Conservation (phyloP, 768 basidiomycete genomes). For the Russula emetica region DNA sequence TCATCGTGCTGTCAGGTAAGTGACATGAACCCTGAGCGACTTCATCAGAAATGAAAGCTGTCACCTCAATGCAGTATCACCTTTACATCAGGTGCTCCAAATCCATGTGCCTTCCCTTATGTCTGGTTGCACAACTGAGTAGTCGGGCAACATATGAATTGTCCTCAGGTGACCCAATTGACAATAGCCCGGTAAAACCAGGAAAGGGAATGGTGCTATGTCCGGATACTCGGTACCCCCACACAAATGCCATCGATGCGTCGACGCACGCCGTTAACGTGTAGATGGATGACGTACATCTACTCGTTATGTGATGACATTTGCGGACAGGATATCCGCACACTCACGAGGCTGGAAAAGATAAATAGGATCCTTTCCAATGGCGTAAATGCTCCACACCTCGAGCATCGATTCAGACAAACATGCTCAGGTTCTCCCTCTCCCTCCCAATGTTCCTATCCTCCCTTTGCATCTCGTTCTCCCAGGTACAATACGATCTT, state of each 20-base stretch:
- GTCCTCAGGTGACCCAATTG: not conserved
- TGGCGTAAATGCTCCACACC: too few species aligned
- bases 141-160: not conserved
- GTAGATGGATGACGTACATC: not conserved
- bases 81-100: not conserved
- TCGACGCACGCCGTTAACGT: not conserved
- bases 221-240: not conserved
- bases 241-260: not conserved
- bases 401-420: not conserved
- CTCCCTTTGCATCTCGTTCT: not conserved
- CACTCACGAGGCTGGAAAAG: not conserved
- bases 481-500: not conserved
- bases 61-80: not conserved
- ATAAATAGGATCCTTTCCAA: conserved; percentile 5
- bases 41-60: not conserved
- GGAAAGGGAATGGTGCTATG: not conserved
- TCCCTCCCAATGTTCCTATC: not conserved
- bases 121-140: not conserved
- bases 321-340: not conserved
- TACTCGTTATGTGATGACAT: not conserved
- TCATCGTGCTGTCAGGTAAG: not conserved
- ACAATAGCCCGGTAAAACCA: too few species aligned
- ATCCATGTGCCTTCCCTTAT: not conserved
- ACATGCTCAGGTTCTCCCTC: not conserved
- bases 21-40: not conserved